phyloP scores from a whole-genome alignment of 345 rosid genomes.

The Brassica incana region DNA sequence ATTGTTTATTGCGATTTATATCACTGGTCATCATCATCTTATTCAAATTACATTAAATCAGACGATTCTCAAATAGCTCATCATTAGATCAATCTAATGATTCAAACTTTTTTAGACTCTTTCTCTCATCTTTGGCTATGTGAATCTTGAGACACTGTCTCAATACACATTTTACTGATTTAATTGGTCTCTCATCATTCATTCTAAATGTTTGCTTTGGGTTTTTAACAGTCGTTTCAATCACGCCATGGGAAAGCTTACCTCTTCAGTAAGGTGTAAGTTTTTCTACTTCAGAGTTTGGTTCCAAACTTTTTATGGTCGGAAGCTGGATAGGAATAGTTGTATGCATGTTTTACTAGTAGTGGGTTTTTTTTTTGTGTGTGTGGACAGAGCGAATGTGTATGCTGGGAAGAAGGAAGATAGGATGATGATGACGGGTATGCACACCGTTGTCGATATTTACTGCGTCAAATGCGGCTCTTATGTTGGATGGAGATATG shows the following conservation, averaged over 20 bases:
- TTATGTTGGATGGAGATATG: slow-evolving; percentile 85
- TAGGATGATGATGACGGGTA: slow-evolving; percentile 81
- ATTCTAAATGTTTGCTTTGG: neutral
- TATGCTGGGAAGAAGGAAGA: slow-evolving; percentile 75
- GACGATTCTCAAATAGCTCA: neutral
- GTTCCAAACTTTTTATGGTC: neutral
- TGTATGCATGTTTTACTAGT: neutral
- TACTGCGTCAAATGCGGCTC: slow-evolving; percentile 88
- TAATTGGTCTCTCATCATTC: neutral
- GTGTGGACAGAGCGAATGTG: slow-evolving; percentile 62
- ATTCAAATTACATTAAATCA: neutral
- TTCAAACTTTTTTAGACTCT: slow-evolving; percentile 4
- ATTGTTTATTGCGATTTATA: slow-evolving; percentile 13
- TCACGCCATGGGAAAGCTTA: slow-evolving; percentile 96
- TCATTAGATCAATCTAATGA: slow-evolving; percentile 11
- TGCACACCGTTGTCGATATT: slow-evolving; percentile 88
- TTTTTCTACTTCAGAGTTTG: slow-evolving; percentile 38
- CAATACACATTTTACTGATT: neutral
- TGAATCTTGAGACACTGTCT: slow-evolving; percentile 4
- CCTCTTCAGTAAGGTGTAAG: slow-evolving; percentile 99
- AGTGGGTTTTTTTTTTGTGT: neutral
- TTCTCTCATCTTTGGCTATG: neutral
- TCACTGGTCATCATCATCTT: slow-evolving; percentile 1
- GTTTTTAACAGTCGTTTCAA: slow-evolving; percentile 66
- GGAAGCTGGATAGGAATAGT: neutral